Evolutionary conservation across 225 moss, liverwort and hornwort genomes (phyloP).

Genomic region (Bryoerythrophyllum caledonicum): DNA sequence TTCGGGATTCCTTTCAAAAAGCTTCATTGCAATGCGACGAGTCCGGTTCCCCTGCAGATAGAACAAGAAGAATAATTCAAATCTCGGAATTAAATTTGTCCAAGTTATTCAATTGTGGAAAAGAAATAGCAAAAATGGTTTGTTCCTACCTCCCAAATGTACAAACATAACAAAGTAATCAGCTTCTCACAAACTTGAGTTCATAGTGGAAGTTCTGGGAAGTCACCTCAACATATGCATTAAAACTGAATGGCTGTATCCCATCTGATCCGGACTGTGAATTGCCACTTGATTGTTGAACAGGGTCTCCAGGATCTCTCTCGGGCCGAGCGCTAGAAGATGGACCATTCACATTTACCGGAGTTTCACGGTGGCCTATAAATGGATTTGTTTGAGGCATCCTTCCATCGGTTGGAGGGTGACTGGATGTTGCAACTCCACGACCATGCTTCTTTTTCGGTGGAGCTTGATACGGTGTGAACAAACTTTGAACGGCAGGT

Average conservation of each 20-base stretch:
- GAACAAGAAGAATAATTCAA: conserved; percentile 7
- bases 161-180: background rate
- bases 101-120: background rate
- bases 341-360: conserved; percentile 37
- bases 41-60: conserved; percentile 57
- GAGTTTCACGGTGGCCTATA: conserved; percentile 40
- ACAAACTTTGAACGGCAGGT: conserved; percentile 47
- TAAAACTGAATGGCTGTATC: conserved; percentile 65
- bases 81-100: background rate
- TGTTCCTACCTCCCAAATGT: background rate
- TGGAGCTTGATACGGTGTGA: conserved; percentile 41
- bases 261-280: conserved; percentile 81
- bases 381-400: conserved; percentile 36
- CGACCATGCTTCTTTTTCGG: conserved; percentile 32
- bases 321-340: conserved; percentile 49
- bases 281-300: conserved; percentile 52
- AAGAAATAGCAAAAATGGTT: background rate
- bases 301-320: conserved; percentile 49
- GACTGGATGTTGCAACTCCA: conserved; percentile 44
- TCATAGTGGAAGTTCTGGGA: background rate
- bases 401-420: conserved; percentile 38
- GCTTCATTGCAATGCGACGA: conserved; percentile 80
- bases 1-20: conserved; percentile 80
- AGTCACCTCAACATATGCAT: conserved; percentile 58
- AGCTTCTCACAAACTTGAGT: background rate